phyloP scores from a whole-genome alignment of 139 green algal species.

The Coelastrella sp. region DNA sequence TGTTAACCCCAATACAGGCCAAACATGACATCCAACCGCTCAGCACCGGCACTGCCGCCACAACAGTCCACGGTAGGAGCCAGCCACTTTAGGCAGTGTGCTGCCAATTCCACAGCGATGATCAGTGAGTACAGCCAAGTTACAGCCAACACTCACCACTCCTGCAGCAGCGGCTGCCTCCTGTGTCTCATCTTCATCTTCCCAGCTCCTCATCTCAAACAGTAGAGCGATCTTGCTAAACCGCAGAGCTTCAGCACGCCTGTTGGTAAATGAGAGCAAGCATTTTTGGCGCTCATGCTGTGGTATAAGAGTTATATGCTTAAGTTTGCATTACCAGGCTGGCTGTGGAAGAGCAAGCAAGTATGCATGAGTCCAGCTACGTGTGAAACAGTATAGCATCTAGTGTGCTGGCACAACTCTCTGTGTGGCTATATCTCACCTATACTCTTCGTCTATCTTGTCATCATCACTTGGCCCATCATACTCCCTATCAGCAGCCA shows the following conservation, averaged over 20 bases:
- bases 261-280: neutral
- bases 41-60: too few relatives aligned
- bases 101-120: neutral
- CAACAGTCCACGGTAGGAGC: neutral
- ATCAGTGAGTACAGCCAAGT: neutral
- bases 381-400: neutral
- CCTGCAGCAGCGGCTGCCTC: conserved; percentile 36
- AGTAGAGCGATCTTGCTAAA: conserved; percentile 16
- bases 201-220: conserved; percentile 25
- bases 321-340: neutral
- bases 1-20: too few relatives aligned
- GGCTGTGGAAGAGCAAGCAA: neutral
- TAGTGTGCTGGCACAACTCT: neutral
- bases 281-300: neutral
- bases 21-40: too few relatives aligned
- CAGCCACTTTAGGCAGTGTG: neutral
- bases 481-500: neutral
- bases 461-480: neutral
- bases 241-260: neutral
- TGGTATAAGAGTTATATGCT: neutral
- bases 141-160: neutral
- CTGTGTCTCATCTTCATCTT: neutral
- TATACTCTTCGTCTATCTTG: neutral
- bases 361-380: neutral
- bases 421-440: neutral